Evolutionary conservation across 352 stramenopile genomes (phyloP).

Genomic region (Phytophthora ohioensis): DNA sequence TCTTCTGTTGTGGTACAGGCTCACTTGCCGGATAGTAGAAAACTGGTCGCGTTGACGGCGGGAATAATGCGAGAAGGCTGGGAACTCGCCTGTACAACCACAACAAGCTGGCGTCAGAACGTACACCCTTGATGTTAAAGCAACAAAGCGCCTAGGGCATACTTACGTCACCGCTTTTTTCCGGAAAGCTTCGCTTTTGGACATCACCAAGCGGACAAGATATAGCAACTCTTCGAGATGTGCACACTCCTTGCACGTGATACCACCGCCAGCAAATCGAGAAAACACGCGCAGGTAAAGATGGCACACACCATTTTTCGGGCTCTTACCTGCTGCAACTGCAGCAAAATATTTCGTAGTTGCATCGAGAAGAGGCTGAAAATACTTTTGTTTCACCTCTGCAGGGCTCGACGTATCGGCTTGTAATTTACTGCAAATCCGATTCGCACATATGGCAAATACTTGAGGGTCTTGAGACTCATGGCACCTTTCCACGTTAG

Average conservation of each 20-base stretch:
- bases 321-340: not conserved
- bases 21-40: constrained; percentile 8
- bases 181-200: not conserved
- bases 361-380: constrained; percentile 22
- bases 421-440: not conserved
- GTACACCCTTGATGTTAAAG: not conserved
- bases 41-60: constrained; percentile 5
- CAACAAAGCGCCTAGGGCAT: not conserved
- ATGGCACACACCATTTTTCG: constrained; percentile 2
- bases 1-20: not conserved
- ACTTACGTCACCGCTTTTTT: constrained; percentile 22
- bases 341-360: constrained; percentile 15
- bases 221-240: constrained; percentile 26
- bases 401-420: not conserved
- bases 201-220: constrained; percentile 13
- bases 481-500: not conserved
- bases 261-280: not conserved
- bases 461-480: not conserved
- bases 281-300: not conserved
- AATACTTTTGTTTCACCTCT: constrained; percentile 16
- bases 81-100: not conserved
- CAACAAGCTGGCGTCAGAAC: constrained; percentile 2
- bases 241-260: constrained; percentile 18
- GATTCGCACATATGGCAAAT: not conserved
- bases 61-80: constrained; percentile 18